Percentiles rank a stretch among this genome's conserved stretches.
These are phyloP conservation scores for Dryas drummondii DNA, from an alignment of 306 rosid species.

Conservation along the genomic window DNA sequence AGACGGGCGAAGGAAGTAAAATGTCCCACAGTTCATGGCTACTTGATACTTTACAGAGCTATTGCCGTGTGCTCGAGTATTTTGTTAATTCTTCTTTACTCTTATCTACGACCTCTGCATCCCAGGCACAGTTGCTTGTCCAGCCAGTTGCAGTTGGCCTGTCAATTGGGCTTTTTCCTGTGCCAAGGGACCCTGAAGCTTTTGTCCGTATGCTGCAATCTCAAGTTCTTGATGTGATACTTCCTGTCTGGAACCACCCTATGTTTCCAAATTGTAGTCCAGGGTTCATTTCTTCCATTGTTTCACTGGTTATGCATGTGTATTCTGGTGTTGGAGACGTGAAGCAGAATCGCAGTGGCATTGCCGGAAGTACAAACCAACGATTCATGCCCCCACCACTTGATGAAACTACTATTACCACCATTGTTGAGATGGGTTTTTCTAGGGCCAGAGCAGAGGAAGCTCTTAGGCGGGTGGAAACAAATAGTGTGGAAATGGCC, in stretches of 20 bases:
- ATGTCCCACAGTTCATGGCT: slow-evolving; percentile 77
- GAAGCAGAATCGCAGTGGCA: slow-evolving; percentile 72
- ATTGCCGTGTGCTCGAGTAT: slow-evolving; percentile 82
- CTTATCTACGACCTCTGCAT: slow-evolving; percentile 76
- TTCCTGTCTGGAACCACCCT: slow-evolving; percentile 92
- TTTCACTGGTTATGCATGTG: slow-evolving; percentile 83
- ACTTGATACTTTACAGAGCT: slow-evolving; percentile 86
- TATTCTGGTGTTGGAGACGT: slow-evolving; percentile 97
- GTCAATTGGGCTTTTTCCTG: slow-evolving; percentile 94
- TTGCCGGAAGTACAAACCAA: slow-evolving; percentile 66
- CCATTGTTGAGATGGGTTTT: slow-evolving; percentile 97
- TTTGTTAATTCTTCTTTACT: slow-evolving; percentile 91
- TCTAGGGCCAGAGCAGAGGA: slow-evolving; percentile 98
- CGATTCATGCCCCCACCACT: slow-evolving; percentile 82
- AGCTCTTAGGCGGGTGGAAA: slow-evolving; percentile 88
- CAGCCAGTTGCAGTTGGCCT: slow-evolving; percentile 96
- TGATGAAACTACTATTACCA: slow-evolving; percentile 87
- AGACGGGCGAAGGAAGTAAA: slow-evolving; percentile 65
- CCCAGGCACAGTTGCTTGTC: slow-evolving; percentile 90
- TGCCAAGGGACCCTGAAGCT: slow-evolving; percentile 95
- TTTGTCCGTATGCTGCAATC: slow-evolving; percentile 97
- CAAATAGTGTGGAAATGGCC: slow-evolving; percentile 99
- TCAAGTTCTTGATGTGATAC: slow-evolving; percentile 86
- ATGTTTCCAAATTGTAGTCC: slow-evolving; percentile 74
- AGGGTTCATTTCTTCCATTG: slow-evolving; percentile 78